Percentiles rank a stretch among this genome's conserved stretches.
Evolutionary conservation across 352 stramenopile genomes (phyloP).

Genomic region (Phytopythium sindhum): DNA sequence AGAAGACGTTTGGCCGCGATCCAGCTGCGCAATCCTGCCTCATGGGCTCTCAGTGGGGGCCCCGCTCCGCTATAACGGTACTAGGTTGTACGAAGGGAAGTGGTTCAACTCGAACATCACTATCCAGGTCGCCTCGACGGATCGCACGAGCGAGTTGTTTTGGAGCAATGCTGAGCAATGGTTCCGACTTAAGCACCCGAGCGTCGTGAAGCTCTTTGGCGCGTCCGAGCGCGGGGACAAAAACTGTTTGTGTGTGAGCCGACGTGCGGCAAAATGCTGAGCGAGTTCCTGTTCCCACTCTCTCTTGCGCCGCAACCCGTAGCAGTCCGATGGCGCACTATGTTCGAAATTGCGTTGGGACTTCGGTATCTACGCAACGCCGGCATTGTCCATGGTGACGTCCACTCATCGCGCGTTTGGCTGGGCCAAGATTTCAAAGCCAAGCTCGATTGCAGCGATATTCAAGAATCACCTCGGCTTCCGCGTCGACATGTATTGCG

Average conservation of each 20-base stretch:
- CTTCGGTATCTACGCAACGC: background rate
- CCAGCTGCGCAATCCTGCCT: background rate
- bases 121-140: background rate
- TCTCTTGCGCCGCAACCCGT: background rate
- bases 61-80: background rate
- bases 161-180: background rate
- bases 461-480: background rate
- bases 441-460: background rate
- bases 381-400: background rate
- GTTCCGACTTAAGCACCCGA: background rate
- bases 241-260: constrained; percentile 1
- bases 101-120: background rate
- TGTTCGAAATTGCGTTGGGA: background rate
- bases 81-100: background rate
- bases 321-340: background rate
- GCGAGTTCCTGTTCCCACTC: background rate
- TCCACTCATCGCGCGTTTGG: background rate
- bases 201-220: background rate
- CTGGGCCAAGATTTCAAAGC: background rate
- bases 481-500: background rate
- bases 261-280: background rate
- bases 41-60: background rate
- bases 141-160: background rate
- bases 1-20: background rate
- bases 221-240: background rate